phyloP scores from a whole-genome alignment of 768 basidiomycete genomes.

The Rhizopogon salebrosus region DNA sequence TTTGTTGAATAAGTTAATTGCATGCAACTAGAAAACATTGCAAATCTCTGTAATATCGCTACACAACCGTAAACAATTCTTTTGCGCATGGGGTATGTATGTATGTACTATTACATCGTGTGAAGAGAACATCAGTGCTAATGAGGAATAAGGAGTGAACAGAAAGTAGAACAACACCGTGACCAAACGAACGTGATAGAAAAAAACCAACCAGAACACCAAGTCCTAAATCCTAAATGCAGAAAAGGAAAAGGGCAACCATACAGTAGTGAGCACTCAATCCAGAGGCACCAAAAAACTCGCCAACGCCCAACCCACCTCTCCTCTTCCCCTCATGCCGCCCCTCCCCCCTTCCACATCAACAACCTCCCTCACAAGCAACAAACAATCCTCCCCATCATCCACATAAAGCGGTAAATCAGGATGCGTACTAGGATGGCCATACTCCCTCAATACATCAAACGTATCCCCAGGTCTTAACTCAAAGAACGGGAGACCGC shows the following conservation, averaged over 20 bases:
- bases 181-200: too few species aligned
- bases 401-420: constrained; percentile 76
- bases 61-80: too few species aligned
- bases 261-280: too few species aligned
- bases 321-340: constrained; percentile 23
- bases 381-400: constrained; percentile 69
- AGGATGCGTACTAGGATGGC: constrained; percentile 70
- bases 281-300: constrained; percentile 71
- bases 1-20: too few species aligned
- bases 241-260: constrained; percentile 1
- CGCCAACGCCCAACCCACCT: constrained; percentile 77
- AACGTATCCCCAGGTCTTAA: constrained; percentile 58
- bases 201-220: constrained; percentile 5
- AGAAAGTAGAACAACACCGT: constrained; percentile 2
- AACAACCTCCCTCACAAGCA: constrained; percentile 55
- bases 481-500: constrained; percentile 72
- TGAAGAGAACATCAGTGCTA: too few species aligned
- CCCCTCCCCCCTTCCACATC: constrained; percentile 10
- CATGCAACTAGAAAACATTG: too few species aligned
- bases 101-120: too few species aligned
- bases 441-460: constrained; percentile 69
- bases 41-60: too few species aligned
- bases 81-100: too few species aligned
- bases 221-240: constrained; percentile 5
- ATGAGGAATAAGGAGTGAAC: too few species aligned